Percentiles rank a stretch among this genome's conserved stretches.
Evolutionary conservation across 805 yeast genomes (phyloP).

Genomic region (Myxozyma sirexii): DNA sequence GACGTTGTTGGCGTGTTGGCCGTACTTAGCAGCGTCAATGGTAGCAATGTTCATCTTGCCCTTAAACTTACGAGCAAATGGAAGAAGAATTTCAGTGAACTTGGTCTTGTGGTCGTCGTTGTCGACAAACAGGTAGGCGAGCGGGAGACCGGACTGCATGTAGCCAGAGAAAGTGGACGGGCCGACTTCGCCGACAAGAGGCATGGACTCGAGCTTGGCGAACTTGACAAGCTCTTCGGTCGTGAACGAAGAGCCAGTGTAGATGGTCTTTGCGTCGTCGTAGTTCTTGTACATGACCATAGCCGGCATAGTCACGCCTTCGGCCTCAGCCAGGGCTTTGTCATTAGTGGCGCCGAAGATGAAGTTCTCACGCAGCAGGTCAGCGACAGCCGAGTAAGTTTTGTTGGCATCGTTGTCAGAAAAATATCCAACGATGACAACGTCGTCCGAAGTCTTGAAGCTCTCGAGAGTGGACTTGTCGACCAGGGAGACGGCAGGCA

Average conservation of each 20-base stretch:
- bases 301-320: conserved; percentile 49
- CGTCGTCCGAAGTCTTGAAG: conserved; percentile 48
- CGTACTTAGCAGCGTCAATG: conserved; percentile 76
- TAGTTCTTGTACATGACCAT: conserved; percentile 49
- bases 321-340: conserved; percentile 46
- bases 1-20: conserved; percentile 83
- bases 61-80: conserved; percentile 72
- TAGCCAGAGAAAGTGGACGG: conserved; percentile 77
- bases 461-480: conserved; percentile 55
- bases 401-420: conserved; percentile 57
- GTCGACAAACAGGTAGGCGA: conserved; percentile 86
- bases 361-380: conserved; percentile 61
- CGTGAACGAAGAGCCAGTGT: conserved; percentile 40
- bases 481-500: conserved; percentile 69
- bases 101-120: conserved; percentile 65
- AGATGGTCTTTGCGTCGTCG: conserved; percentile 41
- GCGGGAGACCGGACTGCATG: conserved; percentile 71
- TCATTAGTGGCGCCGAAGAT: conserved; percentile 57
- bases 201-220: conserved; percentile 66
- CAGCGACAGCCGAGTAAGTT: conserved; percentile 67
- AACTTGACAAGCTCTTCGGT: conserved; percentile 50
- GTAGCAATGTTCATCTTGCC: conserved; percentile 87
- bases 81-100: conserved; percentile 54
- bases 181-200: conserved; percentile 84
- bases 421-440: conserved; percentile 54